A percentile compares a stretch with the other conserved stretches of the same genome.
These are phyloP conservation scores for Candida andamanensis DNA, from an alignment of 805 yeast species.

Conservation along the genomic window DNA sequence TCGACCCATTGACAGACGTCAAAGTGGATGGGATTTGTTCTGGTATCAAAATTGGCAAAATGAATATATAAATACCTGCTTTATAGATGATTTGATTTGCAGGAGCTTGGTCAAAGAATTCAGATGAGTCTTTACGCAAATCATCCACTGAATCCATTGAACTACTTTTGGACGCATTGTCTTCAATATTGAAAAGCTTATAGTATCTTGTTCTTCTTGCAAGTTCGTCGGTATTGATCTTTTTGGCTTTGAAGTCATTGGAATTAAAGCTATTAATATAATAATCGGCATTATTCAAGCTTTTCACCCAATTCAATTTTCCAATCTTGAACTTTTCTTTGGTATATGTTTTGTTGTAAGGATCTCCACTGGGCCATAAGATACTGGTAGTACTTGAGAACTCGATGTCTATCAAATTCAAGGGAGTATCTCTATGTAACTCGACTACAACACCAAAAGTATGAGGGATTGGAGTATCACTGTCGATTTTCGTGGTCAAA, in stretches of 20 bases:
- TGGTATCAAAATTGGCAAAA: slow-evolving; percentile 60
- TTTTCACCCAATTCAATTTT: slow-evolving; percentile 41
- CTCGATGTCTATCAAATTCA: slow-evolving; percentile 36
- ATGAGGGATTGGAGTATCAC: slow-evolving; percentile 43
- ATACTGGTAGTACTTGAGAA: slow-evolving; percentile 41
- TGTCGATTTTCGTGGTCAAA: slow-evolving; percentile 30
- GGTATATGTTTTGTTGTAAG: slow-evolving; percentile 37
- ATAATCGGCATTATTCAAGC: slow-evolving; percentile 39
- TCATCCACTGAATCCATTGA: not conserved
- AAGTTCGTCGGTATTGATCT: slow-evolving; percentile 39
- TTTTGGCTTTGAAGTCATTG: slow-evolving; percentile 38
- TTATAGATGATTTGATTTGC: slow-evolving; percentile 23
- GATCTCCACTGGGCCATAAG: slow-evolving; percentile 52
- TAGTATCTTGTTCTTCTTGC: slow-evolving; percentile 35
- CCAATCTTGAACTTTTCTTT: slow-evolving; percentile 50
- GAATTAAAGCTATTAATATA: slow-evolving; percentile 37
- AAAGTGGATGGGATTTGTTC: slow-evolving; percentile 60
- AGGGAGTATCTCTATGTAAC: slow-evolving; percentile 32
- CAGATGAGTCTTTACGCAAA: too few species aligned
- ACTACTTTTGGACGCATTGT: slow-evolving; percentile 12
- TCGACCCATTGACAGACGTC: slow-evolving; percentile 45
- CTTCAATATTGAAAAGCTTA: slow-evolving; percentile 14
- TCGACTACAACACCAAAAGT: slow-evolving; percentile 50
- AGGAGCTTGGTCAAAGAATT: slow-evolving; percentile 5
- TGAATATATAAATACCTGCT: slow-evolving; percentile 68